These are phyloP conservation scores for Kodamaea nitidulidarum DNA, from an alignment of 805 yeast genomes.

Conservation along the genomic window DNA sequence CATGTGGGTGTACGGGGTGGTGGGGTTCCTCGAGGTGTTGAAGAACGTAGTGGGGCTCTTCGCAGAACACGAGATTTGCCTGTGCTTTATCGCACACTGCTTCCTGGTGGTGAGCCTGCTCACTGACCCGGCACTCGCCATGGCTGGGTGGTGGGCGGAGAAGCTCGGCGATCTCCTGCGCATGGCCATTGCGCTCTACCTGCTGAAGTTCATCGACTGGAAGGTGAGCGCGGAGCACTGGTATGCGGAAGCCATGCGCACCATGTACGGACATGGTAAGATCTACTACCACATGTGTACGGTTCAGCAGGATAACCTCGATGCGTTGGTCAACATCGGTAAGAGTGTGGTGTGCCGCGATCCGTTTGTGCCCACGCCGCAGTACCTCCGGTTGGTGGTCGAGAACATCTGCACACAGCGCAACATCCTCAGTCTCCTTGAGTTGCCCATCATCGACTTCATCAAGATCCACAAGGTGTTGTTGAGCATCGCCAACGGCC, in stretches of 20 bases:
- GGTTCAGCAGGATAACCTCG: conserved; percentile 71
- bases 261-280: conserved; percentile 80
- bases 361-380: conserved; percentile 80
- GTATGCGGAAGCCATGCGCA: conserved; percentile 70
- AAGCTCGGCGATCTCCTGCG: conserved; percentile 81
- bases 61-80: conserved; percentile 73
- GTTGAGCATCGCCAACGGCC: conserved; percentile 41
- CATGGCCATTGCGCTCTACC: conserved; percentile 83
- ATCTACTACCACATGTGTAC: conserved; percentile 85
- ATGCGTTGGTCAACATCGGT: conserved; percentile 76
- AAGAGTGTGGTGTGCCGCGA: conserved; percentile 76
- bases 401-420: conserved; percentile 72
- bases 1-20: conserved; percentile 84
- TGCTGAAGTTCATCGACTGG: conserved; percentile 82
- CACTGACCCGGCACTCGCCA: conserved; percentile 52
- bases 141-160: conserved; percentile 78
- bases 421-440: conserved; percentile 54
- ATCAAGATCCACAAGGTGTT: conserved; percentile 66
- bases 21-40: conserved; percentile 71
- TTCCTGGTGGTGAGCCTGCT: conserved; percentile 55
- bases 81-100: conserved; percentile 69
- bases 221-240: conserved; percentile 76
- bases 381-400: conserved; percentile 70
- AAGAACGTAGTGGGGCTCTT: conserved; percentile 71
- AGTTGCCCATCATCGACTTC: conserved; percentile 57